Evolutionary conservation across 176 grass and related monocot genomes (phyloP).

Genomic region (Cocos nucifera): DNA sequence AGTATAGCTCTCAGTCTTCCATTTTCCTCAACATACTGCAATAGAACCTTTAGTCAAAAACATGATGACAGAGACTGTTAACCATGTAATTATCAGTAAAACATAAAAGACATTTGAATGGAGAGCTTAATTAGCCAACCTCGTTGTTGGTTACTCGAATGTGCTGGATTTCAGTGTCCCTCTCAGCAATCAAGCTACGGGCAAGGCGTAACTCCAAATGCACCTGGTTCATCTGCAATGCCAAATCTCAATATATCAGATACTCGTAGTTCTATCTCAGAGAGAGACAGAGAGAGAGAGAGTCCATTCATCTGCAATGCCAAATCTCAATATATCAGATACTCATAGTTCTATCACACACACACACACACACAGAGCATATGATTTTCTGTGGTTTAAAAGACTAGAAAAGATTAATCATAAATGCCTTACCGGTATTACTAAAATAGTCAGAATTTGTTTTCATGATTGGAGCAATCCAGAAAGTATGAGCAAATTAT

Average conservation of each 20-base stretch:
- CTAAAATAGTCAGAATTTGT: too few relatives aligned
- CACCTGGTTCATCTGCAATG: slow-evolving; percentile 89
- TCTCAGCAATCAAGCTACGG: slow-evolving; percentile 72
- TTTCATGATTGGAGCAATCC: too few relatives aligned
- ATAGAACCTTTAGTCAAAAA: slow-evolving; percentile 7
- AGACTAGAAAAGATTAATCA: too few relatives aligned
- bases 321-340: neutral
- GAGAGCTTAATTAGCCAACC: slow-evolving; percentile 24
- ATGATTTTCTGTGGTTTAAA: too few relatives aligned
- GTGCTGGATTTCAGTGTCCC: slow-evolving; percentile 66
- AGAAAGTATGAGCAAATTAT: too few relatives aligned
- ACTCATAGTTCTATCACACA: too few relatives aligned
- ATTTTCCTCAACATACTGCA: slow-evolving; percentile 95
- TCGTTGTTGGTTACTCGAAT: slow-evolving; percentile 76
- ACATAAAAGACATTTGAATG: neutral
- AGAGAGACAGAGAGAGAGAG: too few relatives aligned
- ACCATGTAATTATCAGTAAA: too few relatives aligned
- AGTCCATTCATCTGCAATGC: slow-evolving; percentile 54
- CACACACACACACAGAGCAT: too few relatives aligned
- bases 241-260: neutral
- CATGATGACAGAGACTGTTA: neutral
- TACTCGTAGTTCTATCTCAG: neutral
- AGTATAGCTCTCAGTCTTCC: slow-evolving; percentile 97
- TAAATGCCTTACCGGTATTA: too few relatives aligned
- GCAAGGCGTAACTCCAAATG: slow-evolving; percentile 84